A percentile compares a stretch with the other conserved stretches of the same genome.
These are phyloP conservation scores for Thraustochytrium striatum DNA, from an alignment of 352 stramenopile genomes.

Conservation along the genomic window DNA sequence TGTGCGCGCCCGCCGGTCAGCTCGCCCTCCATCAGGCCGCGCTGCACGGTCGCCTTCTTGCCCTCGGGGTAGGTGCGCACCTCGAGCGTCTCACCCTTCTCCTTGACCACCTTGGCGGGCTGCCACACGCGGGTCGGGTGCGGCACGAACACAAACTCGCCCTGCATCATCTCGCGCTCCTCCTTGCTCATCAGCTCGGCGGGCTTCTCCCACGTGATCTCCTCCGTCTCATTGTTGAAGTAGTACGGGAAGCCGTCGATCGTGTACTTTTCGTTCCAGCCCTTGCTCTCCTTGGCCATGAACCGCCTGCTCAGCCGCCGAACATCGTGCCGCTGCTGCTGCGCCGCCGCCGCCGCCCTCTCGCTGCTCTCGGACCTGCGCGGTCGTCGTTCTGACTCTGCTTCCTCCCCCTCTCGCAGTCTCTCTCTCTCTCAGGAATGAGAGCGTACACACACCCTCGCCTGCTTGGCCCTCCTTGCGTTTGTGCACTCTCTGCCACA, in stretches of 20 bases:
- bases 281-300: slow-evolving; percentile 16
- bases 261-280: slow-evolving; percentile 44
- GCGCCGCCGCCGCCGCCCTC: too few species aligned
- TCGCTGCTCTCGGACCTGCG: too few species aligned
- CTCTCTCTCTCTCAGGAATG: too few species aligned
- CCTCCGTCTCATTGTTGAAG: slow-evolving; percentile 47
- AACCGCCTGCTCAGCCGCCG: neutral
- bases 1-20: slow-evolving; percentile 11
- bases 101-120: slow-evolving; percentile 53
- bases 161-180: slow-evolving; percentile 56
- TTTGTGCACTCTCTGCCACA: too few species aligned
- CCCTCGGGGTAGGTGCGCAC: slow-evolving; percentile 23
- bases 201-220: slow-evolving; percentile 62
- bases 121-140: slow-evolving; percentile 51
- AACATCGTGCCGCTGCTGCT: too few species aligned
- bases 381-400: too few species aligned
- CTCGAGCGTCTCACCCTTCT: neutral
- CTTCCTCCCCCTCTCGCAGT: too few species aligned
- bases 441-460: too few species aligned
- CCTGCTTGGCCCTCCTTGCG: too few species aligned
- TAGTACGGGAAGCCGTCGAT: slow-evolving; percentile 46
- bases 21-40: slow-evolving; percentile 17
- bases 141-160: slow-evolving; percentile 58
- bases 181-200: slow-evolving; percentile 57
- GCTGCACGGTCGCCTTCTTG: slow-evolving; percentile 38